phyloP scores from a whole-genome alignment of 2,329 filamentous ascomycete genomes.

The Amylocarpus encephaloides region DNA sequence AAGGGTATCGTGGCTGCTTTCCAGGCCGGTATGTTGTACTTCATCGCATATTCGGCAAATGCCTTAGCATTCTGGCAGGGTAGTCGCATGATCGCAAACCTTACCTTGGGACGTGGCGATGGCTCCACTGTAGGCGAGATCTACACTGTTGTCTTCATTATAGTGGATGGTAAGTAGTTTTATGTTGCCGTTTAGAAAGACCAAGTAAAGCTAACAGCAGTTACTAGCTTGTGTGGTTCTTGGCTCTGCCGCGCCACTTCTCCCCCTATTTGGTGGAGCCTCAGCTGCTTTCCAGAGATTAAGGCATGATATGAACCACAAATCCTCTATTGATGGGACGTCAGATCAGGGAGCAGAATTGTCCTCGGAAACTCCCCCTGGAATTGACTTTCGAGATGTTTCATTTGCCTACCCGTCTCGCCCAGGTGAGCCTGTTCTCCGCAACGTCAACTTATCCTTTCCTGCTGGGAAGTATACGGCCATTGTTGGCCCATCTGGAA shows the following conservation, averaged over 20 bases:
- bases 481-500: slow-evolving; percentile 52
- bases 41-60: slow-evolving; percentile 38
- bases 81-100: slow-evolving; percentile 41
- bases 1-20: slow-evolving; percentile 44
- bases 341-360: slow-evolving; percentile 9
- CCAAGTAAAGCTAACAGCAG: background rate
- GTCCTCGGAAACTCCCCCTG: slow-evolving; percentile 16
- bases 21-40: slow-evolving; percentile 41
- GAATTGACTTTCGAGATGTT: slow-evolving; percentile 32
- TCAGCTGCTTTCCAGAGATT: slow-evolving; percentile 53
- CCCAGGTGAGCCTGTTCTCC: slow-evolving; percentile 26
- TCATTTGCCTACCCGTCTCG: slow-evolving; percentile 31
- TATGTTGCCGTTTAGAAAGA: background rate
- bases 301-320: slow-evolving; percentile 14
- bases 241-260: slow-evolving; percentile 56
- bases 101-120: slow-evolving; percentile 8
- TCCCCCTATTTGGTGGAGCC: slow-evolving; percentile 54
- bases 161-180: slow-evolving; percentile 41
- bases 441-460: slow-evolving; percentile 28
- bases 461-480: slow-evolving; percentile 38
- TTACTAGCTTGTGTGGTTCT: slow-evolving; percentile 40
- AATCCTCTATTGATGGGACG: slow-evolving; percentile 20
- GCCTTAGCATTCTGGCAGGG: slow-evolving; percentile 54
- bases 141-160: slow-evolving; percentile 47
- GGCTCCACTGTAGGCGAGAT: slow-evolving; percentile 30